These are phyloP conservation scores for Acer yangbiense DNA, from an alignment of 345 rosid species.

Conservation along the genomic window DNA sequence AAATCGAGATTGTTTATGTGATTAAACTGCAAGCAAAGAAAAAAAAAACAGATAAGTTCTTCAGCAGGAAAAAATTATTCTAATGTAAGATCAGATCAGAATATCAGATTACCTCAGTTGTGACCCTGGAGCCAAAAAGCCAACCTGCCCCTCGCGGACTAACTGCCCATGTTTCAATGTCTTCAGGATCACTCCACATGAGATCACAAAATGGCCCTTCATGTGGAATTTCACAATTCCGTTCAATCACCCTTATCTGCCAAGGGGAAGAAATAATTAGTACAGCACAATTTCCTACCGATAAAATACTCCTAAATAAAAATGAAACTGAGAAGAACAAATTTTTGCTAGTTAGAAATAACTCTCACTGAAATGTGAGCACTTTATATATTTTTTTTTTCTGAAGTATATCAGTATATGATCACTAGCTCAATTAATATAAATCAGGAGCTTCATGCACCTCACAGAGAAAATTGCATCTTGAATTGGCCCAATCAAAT, in stretches of 20 bases:
- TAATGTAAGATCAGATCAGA: not conserved
- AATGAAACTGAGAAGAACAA: not conserved
- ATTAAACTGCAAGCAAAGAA: constrained; percentile 66
- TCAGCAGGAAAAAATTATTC: constrained; percentile 11
- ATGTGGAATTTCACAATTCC: constrained; percentile 98
- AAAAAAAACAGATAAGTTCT: constrained; percentile 20
- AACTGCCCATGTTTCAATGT: constrained; percentile 99
- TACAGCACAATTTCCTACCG: constrained; percentile 3
- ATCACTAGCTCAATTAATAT: not conserved
- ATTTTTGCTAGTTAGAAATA: not conserved
- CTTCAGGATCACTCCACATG: constrained; percentile 99
- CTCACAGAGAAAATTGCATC: not conserved
- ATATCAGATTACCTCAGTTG: constrained; percentile 73
- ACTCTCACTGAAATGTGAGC: not conserved
- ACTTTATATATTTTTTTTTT: not conserved
- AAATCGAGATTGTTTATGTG: constrained; percentile 90
- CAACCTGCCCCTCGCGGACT: constrained; percentile 99
- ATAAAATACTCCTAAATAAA: constrained; percentile 17
- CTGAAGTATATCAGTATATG: not conserved
- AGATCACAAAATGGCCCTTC: constrained; percentile 99
- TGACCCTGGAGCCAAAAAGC: constrained; percentile 99
- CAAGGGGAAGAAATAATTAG: constrained; percentile 11
- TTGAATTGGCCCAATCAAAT: not conserved
- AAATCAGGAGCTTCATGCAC: not conserved
- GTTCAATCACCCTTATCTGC: constrained; percentile 90